Evolutionary conservation across 768 basidiomycete species (phyloP).

Genomic region (Macrolepiota dolichaula): DNA sequence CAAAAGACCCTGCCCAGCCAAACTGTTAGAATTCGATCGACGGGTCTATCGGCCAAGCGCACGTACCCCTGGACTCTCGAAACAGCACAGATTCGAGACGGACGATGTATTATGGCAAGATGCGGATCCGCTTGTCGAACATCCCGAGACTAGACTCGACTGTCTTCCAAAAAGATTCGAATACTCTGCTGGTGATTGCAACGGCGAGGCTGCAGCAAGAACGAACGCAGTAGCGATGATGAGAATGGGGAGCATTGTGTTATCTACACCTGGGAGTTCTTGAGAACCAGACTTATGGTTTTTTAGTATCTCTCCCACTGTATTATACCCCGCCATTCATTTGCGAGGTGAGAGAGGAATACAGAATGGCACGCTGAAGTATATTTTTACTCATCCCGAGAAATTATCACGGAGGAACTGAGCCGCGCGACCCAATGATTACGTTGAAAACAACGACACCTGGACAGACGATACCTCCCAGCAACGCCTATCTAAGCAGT

Average conservation of each 20-base stretch:
- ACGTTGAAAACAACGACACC: background rate
- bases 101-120: conserved; percentile 55
- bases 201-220: background rate
- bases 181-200: conserved; percentile 3
- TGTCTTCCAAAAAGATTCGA: conserved; percentile 22
- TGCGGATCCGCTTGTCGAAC: conserved; percentile 40
- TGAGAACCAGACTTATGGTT: background rate
- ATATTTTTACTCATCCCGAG: background rate
- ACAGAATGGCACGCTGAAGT: background rate
- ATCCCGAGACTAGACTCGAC: conserved; percentile 41
- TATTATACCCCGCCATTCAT: background rate
- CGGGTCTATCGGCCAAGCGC: background rate
- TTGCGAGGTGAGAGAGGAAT: background rate
- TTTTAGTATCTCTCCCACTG: background rate
- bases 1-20: conserved; percentile 48
- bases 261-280: background rate
- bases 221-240: background rate
- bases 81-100: conserved; percentile 55
- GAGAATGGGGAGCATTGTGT: background rate
- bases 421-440: background rate
- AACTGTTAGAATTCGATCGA: background rate
- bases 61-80: conserved; percentile 62
- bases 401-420: background rate
- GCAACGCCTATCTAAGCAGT: background rate
- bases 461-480: background rate